Evolutionary conservation across 2,329 filamentous ascomycete species (phyloP).

Genomic region (Bipolaris victoriae): DNA sequence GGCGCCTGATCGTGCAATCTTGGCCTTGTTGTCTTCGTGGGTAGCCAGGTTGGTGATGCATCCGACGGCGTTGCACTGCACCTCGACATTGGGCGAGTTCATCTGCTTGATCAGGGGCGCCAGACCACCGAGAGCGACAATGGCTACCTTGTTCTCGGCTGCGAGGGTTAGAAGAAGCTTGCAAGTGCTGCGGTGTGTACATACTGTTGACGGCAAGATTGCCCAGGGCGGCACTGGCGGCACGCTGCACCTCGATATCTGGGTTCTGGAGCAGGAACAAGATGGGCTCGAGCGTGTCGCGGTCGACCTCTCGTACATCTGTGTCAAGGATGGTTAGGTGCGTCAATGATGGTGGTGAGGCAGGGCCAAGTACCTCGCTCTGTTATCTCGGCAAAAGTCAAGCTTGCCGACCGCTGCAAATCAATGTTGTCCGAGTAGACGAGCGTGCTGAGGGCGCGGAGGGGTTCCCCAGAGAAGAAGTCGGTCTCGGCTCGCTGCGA

Average conservation of each 20-base stretch:
- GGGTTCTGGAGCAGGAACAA: conserved; percentile 92
- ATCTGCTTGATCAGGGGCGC: conserved; percentile 95
- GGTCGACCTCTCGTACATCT: conserved; percentile 97
- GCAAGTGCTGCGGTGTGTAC: conserved; percentile 12
- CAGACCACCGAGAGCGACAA: conserved; percentile 89
- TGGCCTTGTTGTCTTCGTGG: conserved; percentile 98
- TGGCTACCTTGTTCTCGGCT: conserved; percentile 98
- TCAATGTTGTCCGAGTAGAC: conserved; percentile 99
- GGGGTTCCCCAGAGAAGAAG: conserved; percentile 95
- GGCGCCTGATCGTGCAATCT: conserved; percentile 94
- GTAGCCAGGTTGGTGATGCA: conserved; percentile 98
- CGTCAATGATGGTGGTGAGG: not conserved
- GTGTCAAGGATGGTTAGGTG: conserved; percentile 23
- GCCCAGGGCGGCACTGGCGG: conserved; percentile 92
- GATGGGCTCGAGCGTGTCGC: conserved; percentile 93
- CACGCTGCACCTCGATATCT: conserved; percentile 96
- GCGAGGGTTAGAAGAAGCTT: conserved; percentile 51
- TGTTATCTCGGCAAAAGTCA: conserved; percentile 98
- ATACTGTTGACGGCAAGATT: conserved; percentile 97
- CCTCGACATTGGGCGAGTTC: conserved; percentile 97
- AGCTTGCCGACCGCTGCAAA: conserved; percentile 91
- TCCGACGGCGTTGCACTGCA: conserved; percentile 98
- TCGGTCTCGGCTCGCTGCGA: conserved; percentile 89
- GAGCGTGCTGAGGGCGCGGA: conserved; percentile 90
- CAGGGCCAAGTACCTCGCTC: conserved; percentile 75